phyloP scores from a whole-genome alignment of 257 asterid genomes.

The Handroanthus guayacan region DNA sequence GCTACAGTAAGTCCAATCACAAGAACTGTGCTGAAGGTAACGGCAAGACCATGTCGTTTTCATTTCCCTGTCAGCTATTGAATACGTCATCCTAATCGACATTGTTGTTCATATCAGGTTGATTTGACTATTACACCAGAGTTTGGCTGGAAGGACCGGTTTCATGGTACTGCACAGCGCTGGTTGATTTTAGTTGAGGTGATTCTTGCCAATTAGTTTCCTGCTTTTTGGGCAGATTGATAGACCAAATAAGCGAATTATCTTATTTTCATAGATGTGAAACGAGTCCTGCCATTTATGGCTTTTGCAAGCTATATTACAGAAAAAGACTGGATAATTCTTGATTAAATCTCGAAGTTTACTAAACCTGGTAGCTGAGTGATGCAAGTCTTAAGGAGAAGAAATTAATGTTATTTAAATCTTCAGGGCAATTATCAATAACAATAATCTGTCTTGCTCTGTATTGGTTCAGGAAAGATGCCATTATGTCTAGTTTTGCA shows the following conservation, averaged over 20 bases:
- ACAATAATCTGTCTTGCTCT: constrained; percentile 15
- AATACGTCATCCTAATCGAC: constrained; percentile 28
- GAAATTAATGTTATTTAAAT: background rate
- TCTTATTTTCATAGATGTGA: constrained; percentile 30
- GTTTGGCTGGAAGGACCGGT: constrained; percentile 95
- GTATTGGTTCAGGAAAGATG: background rate
- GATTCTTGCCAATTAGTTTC: constrained; percentile 33
- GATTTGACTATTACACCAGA: constrained; percentile 85
- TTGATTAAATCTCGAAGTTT: constrained; percentile 3
- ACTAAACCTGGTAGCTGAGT: constrained; percentile 28
- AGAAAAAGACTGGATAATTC: background rate
- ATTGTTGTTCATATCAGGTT: constrained; percentile 57
- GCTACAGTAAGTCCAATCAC: constrained; percentile 99
- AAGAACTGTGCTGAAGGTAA: constrained; percentile 97
- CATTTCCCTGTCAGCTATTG: constrained; percentile 32
- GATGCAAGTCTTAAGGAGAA: constrained; percentile 17
- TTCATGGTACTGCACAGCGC: constrained; percentile 91
- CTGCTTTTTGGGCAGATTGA: constrained; percentile 16
- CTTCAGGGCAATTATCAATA: constrained; percentile 8
- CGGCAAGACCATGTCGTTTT: constrained; percentile 36
- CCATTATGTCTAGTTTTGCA: constrained; percentile 6
- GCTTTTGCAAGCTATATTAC: constrained; percentile 36
- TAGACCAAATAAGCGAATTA: constrained; percentile 24
- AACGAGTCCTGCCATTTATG: constrained; percentile 28
- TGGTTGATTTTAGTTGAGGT: constrained; percentile 99